Evolutionary conservation across 768 basidiomycete species (phyloP), one percentile per base, ranked within the genome.

Genomic region (Pluteus cervinus): DNA sequence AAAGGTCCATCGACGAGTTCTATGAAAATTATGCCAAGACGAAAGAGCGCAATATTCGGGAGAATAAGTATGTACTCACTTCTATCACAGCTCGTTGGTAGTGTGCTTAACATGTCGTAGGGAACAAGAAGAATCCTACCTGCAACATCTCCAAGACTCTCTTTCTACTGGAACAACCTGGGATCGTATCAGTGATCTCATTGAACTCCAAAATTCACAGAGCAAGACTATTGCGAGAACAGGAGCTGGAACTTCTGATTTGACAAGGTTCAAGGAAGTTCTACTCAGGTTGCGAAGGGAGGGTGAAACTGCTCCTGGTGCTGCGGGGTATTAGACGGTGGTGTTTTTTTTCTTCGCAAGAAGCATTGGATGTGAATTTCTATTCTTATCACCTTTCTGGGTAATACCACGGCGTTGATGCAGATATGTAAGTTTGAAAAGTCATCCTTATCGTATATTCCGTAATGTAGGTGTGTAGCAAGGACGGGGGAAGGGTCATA

Each of bases 151-250:
- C 38, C 76, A 76, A 15, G 81, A 81, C 33, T 76, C 80, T 7
- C 77, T 98, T 35, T 82, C 89, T 0, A 70, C 75, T 37, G 96
- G 94, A 17, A 96, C 94, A 15, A 94, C 92, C 6, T 99, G 94
- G 94, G 80, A 91, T 49, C 84, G 96, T 24, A 94, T 99, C 53
- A 85, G 82, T 55, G 79, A 80, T 18, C 62, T 81, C 35, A 62
- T 96, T 44, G 89, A 93, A 48, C 72, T 99, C 24, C 79, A 94
- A 58, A 97, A 98, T 58, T 96, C 92, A 38, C 91, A 98, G 61
- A 92, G 88, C 70, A 99, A 98, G 69, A 97, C 92, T 4, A 71
- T 90, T 49, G 82, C 92, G 12, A 77, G 91, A 30, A 76, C 86
- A 22, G 89, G 89, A 10, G 66, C 87, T 8, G 86, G 86, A 5